phyloP scores from a whole-genome alignment of 2,329 filamentous ascomycete species.

The Camptophora hylomeconis region DNA sequence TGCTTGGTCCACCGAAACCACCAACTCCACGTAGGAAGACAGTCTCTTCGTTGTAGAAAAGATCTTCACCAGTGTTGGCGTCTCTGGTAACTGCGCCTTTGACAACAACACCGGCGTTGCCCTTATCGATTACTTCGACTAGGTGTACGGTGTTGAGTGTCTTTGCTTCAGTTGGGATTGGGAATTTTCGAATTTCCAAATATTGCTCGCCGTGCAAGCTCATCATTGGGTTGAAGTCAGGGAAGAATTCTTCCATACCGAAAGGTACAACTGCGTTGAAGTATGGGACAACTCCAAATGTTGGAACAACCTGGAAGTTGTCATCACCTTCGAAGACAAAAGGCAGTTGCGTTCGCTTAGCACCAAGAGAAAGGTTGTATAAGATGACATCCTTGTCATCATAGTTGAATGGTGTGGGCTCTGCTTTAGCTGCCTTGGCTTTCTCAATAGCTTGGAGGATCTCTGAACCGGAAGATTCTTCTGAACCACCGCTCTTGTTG shows the following conservation, averaged over 20 bases:
- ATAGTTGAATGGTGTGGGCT: slow-evolving; percentile 68
- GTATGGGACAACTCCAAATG: slow-evolving; percentile 82
- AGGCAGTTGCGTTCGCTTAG: slow-evolving; percentile 75
- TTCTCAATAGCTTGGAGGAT: slow-evolving; percentile 62
- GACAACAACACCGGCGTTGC: slow-evolving; percentile 72
- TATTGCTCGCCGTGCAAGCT: slow-evolving; percentile 97
- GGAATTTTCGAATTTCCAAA: slow-evolving; percentile 84
- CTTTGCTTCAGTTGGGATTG: slow-evolving; percentile 50
- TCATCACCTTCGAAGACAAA: slow-evolving; percentile 85
- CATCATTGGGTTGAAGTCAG: slow-evolving; percentile 98
- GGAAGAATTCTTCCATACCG: slow-evolving; percentile 67
- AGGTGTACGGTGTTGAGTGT: slow-evolving; percentile 33
- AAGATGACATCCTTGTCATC: slow-evolving; percentile 81
- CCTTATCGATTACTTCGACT: slow-evolving; percentile 93
- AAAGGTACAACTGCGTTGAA: slow-evolving; percentile 76
- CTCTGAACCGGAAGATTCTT: slow-evolving; percentile 27
- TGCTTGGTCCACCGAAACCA: slow-evolving; percentile 74
- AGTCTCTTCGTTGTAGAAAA: slow-evolving; percentile 96
- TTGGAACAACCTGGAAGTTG: slow-evolving; percentile 82
- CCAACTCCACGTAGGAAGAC: slow-evolving; percentile 84
- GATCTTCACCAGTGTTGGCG: slow-evolving; percentile 69
- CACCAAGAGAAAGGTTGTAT: slow-evolving; percentile 89
- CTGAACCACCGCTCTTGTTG: slow-evolving; percentile 53
- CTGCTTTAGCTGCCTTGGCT: slow-evolving; percentile 57
- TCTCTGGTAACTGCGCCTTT: slow-evolving; percentile 71